Conservation (phyloP, 2,329 filamentous ascomycete species). For the Verticillium longisporum region DNA sequence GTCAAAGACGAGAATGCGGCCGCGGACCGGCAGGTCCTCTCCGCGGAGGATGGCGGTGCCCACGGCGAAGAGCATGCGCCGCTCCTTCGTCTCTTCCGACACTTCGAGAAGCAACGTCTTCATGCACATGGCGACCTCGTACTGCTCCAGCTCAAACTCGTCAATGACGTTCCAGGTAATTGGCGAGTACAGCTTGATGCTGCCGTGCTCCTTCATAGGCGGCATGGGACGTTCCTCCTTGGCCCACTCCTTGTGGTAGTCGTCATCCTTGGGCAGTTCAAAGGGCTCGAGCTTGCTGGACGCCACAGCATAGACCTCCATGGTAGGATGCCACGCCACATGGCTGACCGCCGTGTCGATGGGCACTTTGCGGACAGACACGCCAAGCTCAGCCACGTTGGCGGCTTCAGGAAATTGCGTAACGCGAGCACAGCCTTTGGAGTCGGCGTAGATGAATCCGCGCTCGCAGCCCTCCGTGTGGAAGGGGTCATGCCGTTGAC, state of each 20-base stretch:
- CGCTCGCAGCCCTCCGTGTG: slow-evolving; percentile 70
- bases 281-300: slow-evolving; percentile 65
- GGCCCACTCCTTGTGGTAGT: slow-evolving; percentile 75
- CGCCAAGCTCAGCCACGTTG: slow-evolving; percentile 67
- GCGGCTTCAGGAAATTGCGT: slow-evolving; percentile 62
- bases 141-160: slow-evolving; percentile 62
- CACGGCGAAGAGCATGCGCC: slow-evolving; percentile 73
- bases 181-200: slow-evolving; percentile 73
- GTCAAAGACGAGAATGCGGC: slow-evolving; percentile 84
- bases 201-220: slow-evolving; percentile 65
- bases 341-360: slow-evolving; percentile 65
- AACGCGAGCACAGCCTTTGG: slow-evolving; percentile 63
- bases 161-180: slow-evolving; percentile 74
- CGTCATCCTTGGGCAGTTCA: slow-evolving; percentile 78
- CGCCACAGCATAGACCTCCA: slow-evolving; percentile 69
- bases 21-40: slow-evolving; percentile 82
- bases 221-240: slow-evolving; percentile 58
- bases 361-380: slow-evolving; percentile 66
- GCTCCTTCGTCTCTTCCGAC: slow-evolving; percentile 84
- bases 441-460: slow-evolving; percentile 79
- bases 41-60: slow-evolving; percentile 83
- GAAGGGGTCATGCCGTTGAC: slow-evolving; percentile 67
- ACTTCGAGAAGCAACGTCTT: slow-evolving; percentile 81
- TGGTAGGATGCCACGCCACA: slow-evolving; percentile 69
- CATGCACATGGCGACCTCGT: slow-evolving; percentile 74